Evolutionary conservation across 2,329 filamentous ascomycete genomes (phyloP).

Genomic region (Immersiporthe knoxdaviesiana): DNA sequence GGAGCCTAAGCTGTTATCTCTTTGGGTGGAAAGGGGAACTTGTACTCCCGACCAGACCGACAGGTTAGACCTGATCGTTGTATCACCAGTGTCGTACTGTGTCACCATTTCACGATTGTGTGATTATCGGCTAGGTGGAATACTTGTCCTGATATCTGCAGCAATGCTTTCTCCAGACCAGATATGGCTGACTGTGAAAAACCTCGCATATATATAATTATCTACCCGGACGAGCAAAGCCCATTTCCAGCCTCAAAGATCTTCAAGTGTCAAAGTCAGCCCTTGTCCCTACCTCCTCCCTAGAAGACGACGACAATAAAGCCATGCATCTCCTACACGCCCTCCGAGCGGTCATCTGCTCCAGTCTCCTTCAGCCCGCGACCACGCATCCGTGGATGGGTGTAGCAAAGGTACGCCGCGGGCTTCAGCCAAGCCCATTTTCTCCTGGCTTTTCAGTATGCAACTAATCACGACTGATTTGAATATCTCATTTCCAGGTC

Average conservation of each 20-base stretch:
- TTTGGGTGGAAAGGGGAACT: background rate
- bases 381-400: background rate
- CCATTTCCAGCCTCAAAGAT: no score
- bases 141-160: background rate
- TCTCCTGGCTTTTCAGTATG: background rate
- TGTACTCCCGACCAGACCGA: background rate
- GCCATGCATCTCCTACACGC: background rate
- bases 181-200: background rate
- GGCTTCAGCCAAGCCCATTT: background rate
- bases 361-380: background rate
- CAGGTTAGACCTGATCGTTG: background rate
- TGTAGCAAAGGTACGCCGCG: background rate
- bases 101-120: background rate
- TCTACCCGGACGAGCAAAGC: background rate
- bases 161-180: background rate
- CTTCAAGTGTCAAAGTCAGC: no score
- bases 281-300: no score
- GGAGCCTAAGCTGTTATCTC: background rate
- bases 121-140: background rate
- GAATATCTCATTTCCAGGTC: background rate
- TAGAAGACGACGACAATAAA: background rate
- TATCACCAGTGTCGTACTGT: background rate
- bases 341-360: background rate
- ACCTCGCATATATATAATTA: background rate
- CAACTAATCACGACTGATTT: background rate